Base-by-base conservation (phyloP, 2,329 filamentous ascomycete genomes). In the Stagonosporopsis rhizophila region DNA sequence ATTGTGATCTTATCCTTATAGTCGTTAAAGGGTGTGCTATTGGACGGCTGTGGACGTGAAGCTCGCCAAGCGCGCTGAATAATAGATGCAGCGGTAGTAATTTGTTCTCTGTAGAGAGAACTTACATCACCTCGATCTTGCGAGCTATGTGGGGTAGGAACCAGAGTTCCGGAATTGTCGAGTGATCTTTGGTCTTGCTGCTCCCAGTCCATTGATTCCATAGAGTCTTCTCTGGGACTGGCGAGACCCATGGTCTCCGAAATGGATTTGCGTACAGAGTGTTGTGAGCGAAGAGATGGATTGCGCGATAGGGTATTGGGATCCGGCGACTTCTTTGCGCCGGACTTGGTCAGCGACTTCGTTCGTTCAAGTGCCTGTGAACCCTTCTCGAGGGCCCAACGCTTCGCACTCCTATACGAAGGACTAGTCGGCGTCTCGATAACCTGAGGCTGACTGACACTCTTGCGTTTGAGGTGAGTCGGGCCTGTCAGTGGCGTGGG, bases 1-100 rank as follows among this genome's bases (percentile, higher is more conserved):
- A 76, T 44, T 2, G 67, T 73, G 15, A 77, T 73, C 38, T 76
- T 77, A 14, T 71, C 65, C 60, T 69, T 76, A 67, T 76, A 77
- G 34, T 77, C 75, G 41, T 67, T 67, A 27, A 77, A 68, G 17
- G 72, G 42, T 5, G 62, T 49, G 47, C 47, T 45, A 59, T 44
- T 58, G 46, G 60, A 57, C n/a, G 65, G 59, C 28, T 68, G 65
- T n/a, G 57, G 45, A 15, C 65, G 64, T 20, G 64, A 64, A 23
- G 66, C 65, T n/a, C 74, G 60, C 74, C 73, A 76, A 22, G 75
- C 71, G 14, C 72, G 70, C 46, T 75, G 72, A 11, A 76, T 77
- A 11, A 63, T 66, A 15, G 63, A 71, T 38, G 75, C 73, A 34
- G 74, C 72, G n/a, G 64, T 64, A 1, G 59, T 48, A 2, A 71